Evolutionary conservation across 2,329 filamentous ascomycete genomes (phyloP), one percentile per base, ranked within the genome.

Genomic region (Trichoderma koningiopsis): DNA sequence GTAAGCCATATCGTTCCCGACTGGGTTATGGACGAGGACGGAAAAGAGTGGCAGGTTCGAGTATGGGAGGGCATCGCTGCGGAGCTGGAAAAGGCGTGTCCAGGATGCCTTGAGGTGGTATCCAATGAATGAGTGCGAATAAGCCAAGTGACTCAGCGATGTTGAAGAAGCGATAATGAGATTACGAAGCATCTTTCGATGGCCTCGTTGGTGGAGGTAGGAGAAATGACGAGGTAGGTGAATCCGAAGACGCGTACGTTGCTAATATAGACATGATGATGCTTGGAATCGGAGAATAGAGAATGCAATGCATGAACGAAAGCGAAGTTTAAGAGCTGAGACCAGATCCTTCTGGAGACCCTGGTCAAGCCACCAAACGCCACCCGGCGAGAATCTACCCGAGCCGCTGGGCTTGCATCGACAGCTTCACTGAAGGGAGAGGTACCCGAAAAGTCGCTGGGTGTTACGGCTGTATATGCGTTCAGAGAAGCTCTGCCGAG

Each of bases 341-440:
- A 14, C 14, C 52, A 19, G 14, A 33, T 33, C 53, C 27, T 37
- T n/a, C 40, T 1, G 0, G 19, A 6, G 35, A 22, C 37, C 33
- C 27, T 40, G 22, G 14, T n/a, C n/a, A 47, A 66, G 55, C 40
- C 55, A 67, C 64, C 29, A 4, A 35, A 33, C 64, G 64, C 64
- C 64, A 67, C 55, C 10, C 64, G 64, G 55, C 40, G 24, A 29
- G 8, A 67, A 58, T 67, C 64, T 52, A 59, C 55, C 64, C 64
- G 64, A 59, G 13, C 55, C 35, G 61, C 49, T 29, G 49, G 24
- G 61, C 49, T 33, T 56, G 61, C 16, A 40, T 22, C 14, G 47
- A 55, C 33, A 4, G 47, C 19, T 22, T 47, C 6, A 8, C 49
- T 55, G 62, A 52, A 40, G 19, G 16, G 6, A 5, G 62, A 65